phyloP scores from a whole-genome alignment of 495 filamentous ascomycete genomes.

The Melanomma pulvis-pyrius region DNA sequence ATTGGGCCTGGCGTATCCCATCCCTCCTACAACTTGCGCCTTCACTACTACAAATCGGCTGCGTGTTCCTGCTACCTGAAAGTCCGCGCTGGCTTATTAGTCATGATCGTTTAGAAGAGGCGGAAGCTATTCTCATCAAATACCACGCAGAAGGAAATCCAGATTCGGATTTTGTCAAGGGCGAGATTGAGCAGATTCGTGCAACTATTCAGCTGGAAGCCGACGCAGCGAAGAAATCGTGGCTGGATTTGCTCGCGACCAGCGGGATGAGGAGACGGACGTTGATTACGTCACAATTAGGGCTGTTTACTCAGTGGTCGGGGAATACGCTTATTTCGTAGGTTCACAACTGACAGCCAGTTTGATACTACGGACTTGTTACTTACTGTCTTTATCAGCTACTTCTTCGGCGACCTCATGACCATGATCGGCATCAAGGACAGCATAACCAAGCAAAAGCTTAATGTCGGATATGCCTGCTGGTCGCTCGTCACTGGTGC shows the following conservation, averaged over 20 bases:
- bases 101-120: slow-evolving; percentile 62
- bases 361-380: neutral
- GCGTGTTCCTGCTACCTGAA: slow-evolving; percentile 53
- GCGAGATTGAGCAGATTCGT: slow-evolving; percentile 64
- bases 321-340: slow-evolving; percentile 65
- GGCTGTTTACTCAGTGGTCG: slow-evolving; percentile 65
- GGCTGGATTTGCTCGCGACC: slow-evolving; percentile 58
- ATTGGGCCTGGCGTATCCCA: slow-evolving; percentile 69
- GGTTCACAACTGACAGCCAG: neutral
- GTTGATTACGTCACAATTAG: slow-evolving; percentile 58
- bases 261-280: slow-evolving; percentile 59
- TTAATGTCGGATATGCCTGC: slow-evolving; percentile 63
- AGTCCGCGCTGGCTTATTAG: slow-evolving; percentile 62
- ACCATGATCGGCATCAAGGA: slow-evolving; percentile 55
- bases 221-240: slow-evolving; percentile 56
- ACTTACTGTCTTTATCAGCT: slow-evolving; percentile 43
- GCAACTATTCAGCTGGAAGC: slow-evolving; percentile 59
- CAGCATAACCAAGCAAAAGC: slow-evolving; percentile 53
- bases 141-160: slow-evolving; percentile 65
- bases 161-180: slow-evolving; percentile 54
- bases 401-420: slow-evolving; percentile 57
- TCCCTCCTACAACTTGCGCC: slow-evolving; percentile 59
- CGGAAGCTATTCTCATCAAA: slow-evolving; percentile 59
- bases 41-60: slow-evolving; percentile 57
- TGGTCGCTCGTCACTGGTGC: slow-evolving; percentile 58